A percentile compares a stretch with the other conserved stretches of the same genome.
phyloP scores from a whole-genome alignment of 1,284 basidiomycete genomes.

The Nidula niveotomentosa region DNA sequence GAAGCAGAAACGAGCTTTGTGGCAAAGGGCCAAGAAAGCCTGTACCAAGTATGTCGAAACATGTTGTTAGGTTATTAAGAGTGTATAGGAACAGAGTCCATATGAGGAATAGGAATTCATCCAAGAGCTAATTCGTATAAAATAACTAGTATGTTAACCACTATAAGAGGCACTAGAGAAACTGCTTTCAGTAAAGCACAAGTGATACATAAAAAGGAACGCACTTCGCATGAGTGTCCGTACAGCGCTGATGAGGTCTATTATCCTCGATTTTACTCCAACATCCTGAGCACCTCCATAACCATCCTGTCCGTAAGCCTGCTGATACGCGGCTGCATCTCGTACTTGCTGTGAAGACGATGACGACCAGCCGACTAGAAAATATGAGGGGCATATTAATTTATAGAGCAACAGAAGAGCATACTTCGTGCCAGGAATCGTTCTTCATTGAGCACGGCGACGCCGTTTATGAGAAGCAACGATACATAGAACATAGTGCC shows the following conservation, averaged over 20 bases:
- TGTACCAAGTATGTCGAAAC: too few species aligned
- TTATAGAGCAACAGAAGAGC: slow-evolving; percentile 26
- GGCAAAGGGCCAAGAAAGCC: too few species aligned
- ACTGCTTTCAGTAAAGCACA: slow-evolving; percentile 7
- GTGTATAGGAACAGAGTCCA: too few species aligned
- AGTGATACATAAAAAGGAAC: slow-evolving; percentile 5
- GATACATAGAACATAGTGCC: slow-evolving; percentile 73
- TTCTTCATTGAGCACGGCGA: slow-evolving; percentile 94
- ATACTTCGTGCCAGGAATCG: slow-evolving; percentile 91
- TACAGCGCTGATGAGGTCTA: slow-evolving; percentile 93
- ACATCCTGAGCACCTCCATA: slow-evolving; percentile 59
- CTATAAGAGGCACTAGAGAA: slow-evolving; percentile 83
- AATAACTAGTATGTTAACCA: slow-evolving; percentile 80
- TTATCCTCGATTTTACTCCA: slow-evolving; percentile 82
- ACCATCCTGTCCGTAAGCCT: slow-evolving; percentile 65
- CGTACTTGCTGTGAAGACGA: slow-evolving; percentile 53
- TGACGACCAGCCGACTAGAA: slow-evolving; percentile 88
- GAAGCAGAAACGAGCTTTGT: too few species aligned
- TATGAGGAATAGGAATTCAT: slow-evolving; percentile 15
- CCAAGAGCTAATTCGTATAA: slow-evolving; percentile 79
- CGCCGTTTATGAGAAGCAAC: slow-evolving; percentile 87
- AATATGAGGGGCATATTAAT: slow-evolving; percentile 6
- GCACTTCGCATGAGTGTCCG: slow-evolving; percentile 93
- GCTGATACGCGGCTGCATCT: slow-evolving; percentile 53
- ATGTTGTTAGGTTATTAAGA: too few species aligned